Conservation (phyloP, 805 yeast genomes). For the Lachancea sp. region DNA sequence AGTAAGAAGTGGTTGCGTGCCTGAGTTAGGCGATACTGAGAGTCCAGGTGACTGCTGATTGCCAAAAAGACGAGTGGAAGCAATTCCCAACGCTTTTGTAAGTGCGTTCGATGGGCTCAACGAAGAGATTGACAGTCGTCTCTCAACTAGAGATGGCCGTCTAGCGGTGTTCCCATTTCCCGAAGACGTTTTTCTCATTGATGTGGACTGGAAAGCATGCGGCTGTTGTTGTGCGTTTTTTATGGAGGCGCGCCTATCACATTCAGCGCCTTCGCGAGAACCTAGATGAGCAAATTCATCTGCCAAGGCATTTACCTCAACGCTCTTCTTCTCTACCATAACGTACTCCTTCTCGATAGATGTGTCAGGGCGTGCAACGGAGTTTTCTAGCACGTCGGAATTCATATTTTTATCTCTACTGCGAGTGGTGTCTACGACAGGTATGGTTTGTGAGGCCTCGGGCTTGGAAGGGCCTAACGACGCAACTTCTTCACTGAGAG, state of each 20-base stretch:
- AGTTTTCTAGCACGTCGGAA: not conserved
- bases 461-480: conserved; percentile 3
- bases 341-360: conserved; percentile 80
- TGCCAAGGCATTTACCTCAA: conserved; percentile 92
- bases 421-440: conserved; percentile 10
- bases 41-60: conserved; percentile 19
- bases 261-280: conserved; percentile 33
- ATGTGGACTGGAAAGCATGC: conserved; percentile 2
- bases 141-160: conserved; percentile 56
- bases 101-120: conserved; percentile 81
- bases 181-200: conserved; percentile 33
- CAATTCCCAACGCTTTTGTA: conserved; percentile 78
- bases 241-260: conserved; percentile 35
- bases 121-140: conserved; percentile 59
- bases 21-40: conserved; percentile 22
- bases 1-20: conserved; percentile 16
- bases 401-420: conserved; percentile 5
- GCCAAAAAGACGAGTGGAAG: conserved; percentile 83
- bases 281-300: conserved; percentile 76
- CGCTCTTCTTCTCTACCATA: conserved; percentile 89
- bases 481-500: conserved; percentile 12
- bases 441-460: not conserved
- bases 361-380: conserved; percentile 36
- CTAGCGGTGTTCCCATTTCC: conserved; percentile 46
- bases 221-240: conserved; percentile 15